Evolutionary conservation across 2,329 filamentous ascomycete genomes (phyloP).

Genomic region (Dactylellina haptotyla): DNA sequence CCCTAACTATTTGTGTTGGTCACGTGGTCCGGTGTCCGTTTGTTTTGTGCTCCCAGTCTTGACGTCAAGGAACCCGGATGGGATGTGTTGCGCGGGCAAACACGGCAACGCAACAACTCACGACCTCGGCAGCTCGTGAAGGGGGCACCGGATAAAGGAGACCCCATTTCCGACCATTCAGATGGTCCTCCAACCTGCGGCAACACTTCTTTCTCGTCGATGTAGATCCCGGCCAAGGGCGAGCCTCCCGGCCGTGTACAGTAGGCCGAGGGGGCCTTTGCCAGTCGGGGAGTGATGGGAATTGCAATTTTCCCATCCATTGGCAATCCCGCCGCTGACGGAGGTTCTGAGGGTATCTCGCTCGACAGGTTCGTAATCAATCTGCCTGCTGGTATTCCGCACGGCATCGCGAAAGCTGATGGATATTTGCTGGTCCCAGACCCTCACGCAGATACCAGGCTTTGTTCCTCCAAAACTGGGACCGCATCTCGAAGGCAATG

Average conservation of each 20-base stretch:
- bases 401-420: conserved; percentile 6
- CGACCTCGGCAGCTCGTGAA: conserved; percentile 22
- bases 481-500: not conserved
- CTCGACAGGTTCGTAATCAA: conserved; percentile 2
- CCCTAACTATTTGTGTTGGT: conserved; percentile 39
- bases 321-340: not conserved
- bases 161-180: conserved; percentile 52
- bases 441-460: not conserved
- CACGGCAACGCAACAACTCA: conserved; percentile 29
- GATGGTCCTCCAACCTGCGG: conserved; percentile 14
- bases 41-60: not conserved
- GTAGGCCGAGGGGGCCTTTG: not conserved
- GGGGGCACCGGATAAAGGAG: conserved; percentile 44
- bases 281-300: conserved; percentile 10
- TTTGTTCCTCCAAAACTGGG: not conserved
- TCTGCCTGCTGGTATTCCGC: not conserved
- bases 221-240: not conserved
- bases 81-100: conserved; percentile 18
- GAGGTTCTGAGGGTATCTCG: conserved; percentile 1
- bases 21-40: not conserved
- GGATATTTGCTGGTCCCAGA: not conserved
- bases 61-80: not conserved
- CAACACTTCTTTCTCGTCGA: conserved; percentile 38
- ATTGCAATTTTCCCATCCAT: conserved; percentile 20
- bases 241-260: not conserved